Evolutionary conservation across 495 filamentous ascomycete species (phyloP), one percentile per base, ranked within the genome.

Genomic region (Hypoxylon fragiforme): DNA sequence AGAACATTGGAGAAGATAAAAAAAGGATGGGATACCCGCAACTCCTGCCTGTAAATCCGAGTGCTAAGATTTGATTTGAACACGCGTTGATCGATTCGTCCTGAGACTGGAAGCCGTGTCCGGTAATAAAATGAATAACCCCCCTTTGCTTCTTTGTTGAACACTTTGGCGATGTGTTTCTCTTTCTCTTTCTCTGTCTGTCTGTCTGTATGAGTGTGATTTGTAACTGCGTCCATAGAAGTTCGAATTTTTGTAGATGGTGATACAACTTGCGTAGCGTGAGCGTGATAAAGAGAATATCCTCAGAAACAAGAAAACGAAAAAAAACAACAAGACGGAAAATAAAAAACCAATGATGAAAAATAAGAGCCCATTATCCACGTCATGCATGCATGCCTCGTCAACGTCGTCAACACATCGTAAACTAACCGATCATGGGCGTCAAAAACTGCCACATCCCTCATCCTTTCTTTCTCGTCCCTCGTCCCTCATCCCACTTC

Each of bases 101-200:
- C 52, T 62, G 58, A 47, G 58, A 62, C 52, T 51, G 37, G 43
- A 35, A 45, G n/a, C 52, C 57, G 26, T 61, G 48, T 50, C 47
- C 47, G 36, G 24, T 56, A 48, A 44, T 47, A 38, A 37, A 34
- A 46, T 43, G 36, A 45, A 46, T n/a, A n/a, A n/a, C n/a, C n/a
- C n/a, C n/a, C n/a, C n/a, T n/a, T n/a, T n/a, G n/a, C n/a, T n/a
- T n/a, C n/a, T n/a, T n/a, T n/a, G n/a, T n/a, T n/a, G n/a, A n/a
- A n/a, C n/a, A n/a, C n/a, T n/a, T n/a, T n/a, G n/a, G n/a, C n/a
- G n/a, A n/a, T n/a, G n/a, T n/a, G n/a, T n/a, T n/a, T n/a, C n/a
- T n/a, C n/a, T n/a, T n/a, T n/a, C n/a, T n/a, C n/a, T n/a, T n/a
- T n/a, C n/a, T n/a, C n/a, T n/a, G n/a, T n/a, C n/a, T n/a, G n/a